Evolutionary conservation across 164 flowering plant genomes (phyloP), one percentile per base, ranked within the genome.

Genomic region (Liriodendron chinense): DNA sequence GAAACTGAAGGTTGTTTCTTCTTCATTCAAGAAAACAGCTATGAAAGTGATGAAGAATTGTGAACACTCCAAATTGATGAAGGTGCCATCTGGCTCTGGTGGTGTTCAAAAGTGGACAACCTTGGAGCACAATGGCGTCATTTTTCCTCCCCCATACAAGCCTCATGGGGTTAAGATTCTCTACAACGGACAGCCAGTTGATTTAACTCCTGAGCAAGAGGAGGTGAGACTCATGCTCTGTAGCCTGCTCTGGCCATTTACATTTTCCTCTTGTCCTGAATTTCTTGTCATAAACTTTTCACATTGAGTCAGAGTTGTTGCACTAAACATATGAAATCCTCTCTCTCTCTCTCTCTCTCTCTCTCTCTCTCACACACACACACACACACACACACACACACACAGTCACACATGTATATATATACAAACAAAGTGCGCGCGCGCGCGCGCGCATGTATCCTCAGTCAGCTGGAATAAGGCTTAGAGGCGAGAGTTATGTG

Each of bases 31-130:
- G 81, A 89, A 85, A 78, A 70, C 79, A 21, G 76, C 59, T 71
- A 90, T 81, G 83, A 95, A 88, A 75, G 28, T 74, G 18, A 61
- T 65, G 26, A 87, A 87, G 65, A 84, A 79, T 26, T 86, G 93
- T 22, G 79, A 87, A 59, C 90, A 89, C 72, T 82, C 91, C 0
- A 88, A 87, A 80, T 94, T 95, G 1, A 86, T 92, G 61, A 92
- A 87, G 75, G 72, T 84, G 69, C 82, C 78, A n/a, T 97, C 99
- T 24, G 74, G 87, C 74, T 89, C 97, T 74, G 94, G 97, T 69
- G 98, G 89, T 74, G 98, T 94, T 71, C 94, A 96, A 84, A 96
- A 91, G 79, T 96, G 99, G 99, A 88, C 90, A 69, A 91, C 94
- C 43, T 85, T 96, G 86, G 91, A 78, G 76, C 99, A 96, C 83